Evolutionary conservation across 2,329 filamentous ascomycete genomes (phyloP), one percentile per base, ranked within the genome.

Genomic region (Colletotrichum theobromicola): DNA sequence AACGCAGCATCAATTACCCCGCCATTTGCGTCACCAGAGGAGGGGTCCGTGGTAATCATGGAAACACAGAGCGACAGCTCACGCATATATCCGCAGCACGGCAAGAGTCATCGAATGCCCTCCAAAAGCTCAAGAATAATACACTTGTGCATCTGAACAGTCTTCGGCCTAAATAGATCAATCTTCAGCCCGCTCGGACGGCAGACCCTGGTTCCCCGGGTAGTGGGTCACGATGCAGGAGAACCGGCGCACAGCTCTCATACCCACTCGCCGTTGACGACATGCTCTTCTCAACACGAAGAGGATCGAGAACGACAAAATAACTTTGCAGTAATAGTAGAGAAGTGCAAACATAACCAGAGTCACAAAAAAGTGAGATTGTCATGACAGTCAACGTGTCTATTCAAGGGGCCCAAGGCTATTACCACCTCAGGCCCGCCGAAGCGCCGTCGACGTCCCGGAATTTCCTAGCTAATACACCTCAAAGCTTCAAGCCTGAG

Each of bases 141-240:
- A 28, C 5, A 32, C 10, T n/a, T 26, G 28, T 30, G 5, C 55
- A 4, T 58, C 55, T 18, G 12, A 13, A n/a, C 10, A 18, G 8
- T 9, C 2, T n/a, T 28, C 21, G 8, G n/a, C 32, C 24, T 63
- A 37, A 2, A 46, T 21, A 21, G n/a, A 50, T 50, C 42, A 50
- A 13, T 50, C 42, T 12, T 21, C 13, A 57, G 50, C 53, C 34
- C 66, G 55, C 55, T 69, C 26, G 26, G 55, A 28, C 35, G 26
- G 16, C 26, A 24, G 50, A 67, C 61, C 68, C 68, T 46, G 58
- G 68, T 37, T n/a, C 24, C 37, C 35, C 64, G 24, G 70, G 24
- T 32, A 30, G 70, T 69, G 70, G 70, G 70, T 72, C 65, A 63
- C 70, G 64, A 72, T 72, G 70, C 70, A 72, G 37, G 28, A 58